Evolutionary conservation across 2,329 filamentous ascomycete genomes (phyloP), one percentile per base, ranked within the genome.

Genomic region (Dactylellina parvicollis): DNA sequence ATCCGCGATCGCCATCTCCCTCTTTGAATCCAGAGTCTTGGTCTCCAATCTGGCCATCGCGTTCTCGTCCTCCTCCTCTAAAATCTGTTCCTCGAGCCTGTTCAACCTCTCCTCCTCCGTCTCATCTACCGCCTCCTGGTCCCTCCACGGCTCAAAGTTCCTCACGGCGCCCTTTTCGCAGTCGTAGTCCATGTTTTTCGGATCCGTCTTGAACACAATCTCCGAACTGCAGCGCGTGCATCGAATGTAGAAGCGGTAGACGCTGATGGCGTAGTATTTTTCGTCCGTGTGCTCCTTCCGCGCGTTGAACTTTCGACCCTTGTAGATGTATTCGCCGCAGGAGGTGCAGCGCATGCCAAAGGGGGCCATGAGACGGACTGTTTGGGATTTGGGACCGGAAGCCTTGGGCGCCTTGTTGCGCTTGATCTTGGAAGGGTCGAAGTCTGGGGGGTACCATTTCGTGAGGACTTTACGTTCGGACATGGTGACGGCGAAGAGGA

Each of bases 1-100:
- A 83, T 99, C 95, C 1, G 95, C 95, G 46, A 97, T 92, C 16
- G 91, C 92, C 93, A 99, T 99, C 81, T 99, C 95, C 40, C 90
- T 86, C 83, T 95, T 93, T 0, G 93, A 93, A 80, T 99, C 95
- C 20, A 90, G 83, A 62, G 94, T 96, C 83, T 98, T 98, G 75
- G 90, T 89, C 82, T 99, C 95, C 49, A 99, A 82, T 79, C 97
- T 93, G 66, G 90, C 90, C 96, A 99, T 99, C 20, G 92, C 92
- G 80, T 97, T 93, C 76, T 88, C 86, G 80, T 96, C 92, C 69
- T 89, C 86, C 76, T 88, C 83, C 76, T 86, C 60, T 9, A 52
- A 24, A 26, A 73, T 73, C 54, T 73, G 59, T 18, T 73, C 84
- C 82, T 97, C 92, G 3, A 98, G 82, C 24, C 95, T 84, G 80